These are phyloP conservation scores for Diaporthe velutina DNA, from an alignment of 2,329 filamentous ascomycete genomes.

Conservation along the genomic window DNA sequence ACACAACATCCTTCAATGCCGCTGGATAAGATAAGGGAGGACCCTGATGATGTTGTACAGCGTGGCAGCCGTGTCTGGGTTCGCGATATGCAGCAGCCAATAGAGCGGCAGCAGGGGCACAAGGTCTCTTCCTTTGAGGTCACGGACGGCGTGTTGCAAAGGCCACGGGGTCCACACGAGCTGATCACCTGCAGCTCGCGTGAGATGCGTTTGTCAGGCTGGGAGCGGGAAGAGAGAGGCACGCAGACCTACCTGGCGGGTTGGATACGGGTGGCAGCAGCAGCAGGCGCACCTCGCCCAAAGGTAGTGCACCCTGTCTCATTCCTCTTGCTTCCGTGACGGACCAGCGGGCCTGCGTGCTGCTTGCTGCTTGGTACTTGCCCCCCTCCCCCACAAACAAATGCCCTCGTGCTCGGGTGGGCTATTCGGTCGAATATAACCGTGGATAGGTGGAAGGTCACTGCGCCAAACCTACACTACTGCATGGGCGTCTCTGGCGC, in stretches of 20 bases:
- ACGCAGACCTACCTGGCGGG: not conserved
- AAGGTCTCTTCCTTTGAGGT: conserved; percentile 19
- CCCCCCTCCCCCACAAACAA: no score
- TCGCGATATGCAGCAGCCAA: not conserved
- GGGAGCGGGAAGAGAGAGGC: conserved; percentile 1
- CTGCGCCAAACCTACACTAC: conserved; percentile 12
- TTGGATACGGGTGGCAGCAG: not conserved
- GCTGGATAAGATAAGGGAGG: conserved; percentile 32
- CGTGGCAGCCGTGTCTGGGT: conserved; percentile 9
- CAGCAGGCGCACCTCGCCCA: not conserved
- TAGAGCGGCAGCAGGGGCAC: not conserved
- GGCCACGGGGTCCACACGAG: conserved; percentile 28
- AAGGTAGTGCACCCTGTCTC: not conserved
- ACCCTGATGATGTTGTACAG: conserved; percentile 18
- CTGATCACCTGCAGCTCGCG: conserved; percentile 33
- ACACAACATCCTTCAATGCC: conserved; percentile 21
- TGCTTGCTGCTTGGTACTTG: not conserved
- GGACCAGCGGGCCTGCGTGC: not conserved
- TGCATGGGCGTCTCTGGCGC: conserved; percentile 8
- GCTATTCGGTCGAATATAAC: not conserved
- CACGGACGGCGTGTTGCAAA: conserved; percentile 33
- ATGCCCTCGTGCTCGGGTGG: conserved; percentile 19
- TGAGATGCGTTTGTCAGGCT: conserved; percentile 1
- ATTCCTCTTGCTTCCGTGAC: not conserved
- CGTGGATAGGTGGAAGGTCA: conserved; percentile 12